Evolutionary conservation across 2,329 filamentous ascomycete genomes (phyloP).

Genomic region (Colletotrichum sp.): DNA sequence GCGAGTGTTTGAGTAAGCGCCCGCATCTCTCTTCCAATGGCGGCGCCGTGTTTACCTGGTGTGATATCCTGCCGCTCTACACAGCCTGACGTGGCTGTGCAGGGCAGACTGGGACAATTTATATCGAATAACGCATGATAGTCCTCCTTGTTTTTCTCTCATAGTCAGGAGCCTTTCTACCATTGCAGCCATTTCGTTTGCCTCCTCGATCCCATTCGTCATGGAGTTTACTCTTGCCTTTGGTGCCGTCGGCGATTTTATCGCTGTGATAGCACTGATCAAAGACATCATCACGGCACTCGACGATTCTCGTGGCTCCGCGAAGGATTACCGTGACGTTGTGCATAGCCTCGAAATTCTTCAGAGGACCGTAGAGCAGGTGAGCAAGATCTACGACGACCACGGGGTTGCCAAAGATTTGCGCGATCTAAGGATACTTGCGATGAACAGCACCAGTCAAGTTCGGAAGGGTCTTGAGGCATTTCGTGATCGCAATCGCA

Average conservation of each 20-base stretch:
- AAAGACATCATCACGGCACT: constrained; percentile 33
- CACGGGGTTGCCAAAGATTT: not conserved
- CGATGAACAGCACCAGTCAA: not conserved
- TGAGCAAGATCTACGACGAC: not conserved
- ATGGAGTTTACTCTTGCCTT: constrained; percentile 26
- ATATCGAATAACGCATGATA: not conserved
- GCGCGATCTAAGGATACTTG: not conserved
- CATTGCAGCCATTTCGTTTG: no score
- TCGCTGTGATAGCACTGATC: constrained; percentile 29
- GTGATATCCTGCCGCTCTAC: not conserved
- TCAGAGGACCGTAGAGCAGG: not conserved
- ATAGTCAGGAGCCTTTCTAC: not conserved
- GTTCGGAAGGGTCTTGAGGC: not conserved
- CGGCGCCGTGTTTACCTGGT: no score
- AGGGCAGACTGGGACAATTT: not conserved
- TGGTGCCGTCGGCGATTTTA: constrained; percentile 34
- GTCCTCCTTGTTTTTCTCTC: not conserved
- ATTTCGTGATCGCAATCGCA: not conserved
- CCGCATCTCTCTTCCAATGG: no score
- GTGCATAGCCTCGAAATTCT: constrained; percentile 28
- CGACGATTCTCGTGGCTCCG: constrained; percentile 30
- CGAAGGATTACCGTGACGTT: constrained; percentile 31
- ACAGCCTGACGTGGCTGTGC: not conserved
- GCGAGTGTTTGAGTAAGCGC: no score
- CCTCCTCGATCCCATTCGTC: no score